phyloP scores from a whole-genome alignment of 2,329 filamentous ascomycete species.

The Colletotrichum endophyticum region DNA sequence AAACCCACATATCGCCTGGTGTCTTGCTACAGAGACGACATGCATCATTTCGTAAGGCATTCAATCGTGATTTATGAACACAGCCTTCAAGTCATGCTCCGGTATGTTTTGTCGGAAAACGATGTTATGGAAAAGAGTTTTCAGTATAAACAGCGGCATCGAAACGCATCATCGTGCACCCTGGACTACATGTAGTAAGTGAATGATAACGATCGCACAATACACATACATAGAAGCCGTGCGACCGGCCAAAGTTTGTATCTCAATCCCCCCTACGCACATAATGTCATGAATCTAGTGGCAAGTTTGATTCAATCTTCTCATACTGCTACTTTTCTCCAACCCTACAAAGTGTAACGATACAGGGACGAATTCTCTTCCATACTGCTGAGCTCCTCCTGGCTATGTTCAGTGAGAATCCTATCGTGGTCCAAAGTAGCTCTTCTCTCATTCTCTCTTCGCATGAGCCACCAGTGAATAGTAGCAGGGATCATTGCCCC shows the following conservation, averaged over 20 bases:
- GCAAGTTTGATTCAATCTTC: background rate
- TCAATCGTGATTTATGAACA: background rate
- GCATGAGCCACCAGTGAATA: background rate
- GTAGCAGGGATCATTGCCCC: background rate
- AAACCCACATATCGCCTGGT: background rate
- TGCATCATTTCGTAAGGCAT: accelerated
- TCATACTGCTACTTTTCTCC: background rate
- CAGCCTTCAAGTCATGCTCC: accelerated
- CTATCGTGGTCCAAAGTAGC: background rate
- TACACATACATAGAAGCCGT: background rate
- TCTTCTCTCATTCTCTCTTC: background rate
- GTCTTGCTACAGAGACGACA: background rate
- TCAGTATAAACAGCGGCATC: accelerated
- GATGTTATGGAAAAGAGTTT: background rate
- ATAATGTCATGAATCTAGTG: background rate
- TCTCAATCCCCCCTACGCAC: accelerated
- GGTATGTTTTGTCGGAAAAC: accelerated
- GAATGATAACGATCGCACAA: background rate
- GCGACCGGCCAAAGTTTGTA: background rate
- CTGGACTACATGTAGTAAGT: accelerated
- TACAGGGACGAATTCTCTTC: background rate
- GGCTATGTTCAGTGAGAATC: background rate
- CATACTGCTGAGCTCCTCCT: background rate
- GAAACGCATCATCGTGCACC: accelerated
- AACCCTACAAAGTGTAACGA: background rate